phyloP scores from a whole-genome alignment of 2,329 filamentous ascomycete species.

The Ceratocystis diversiconidia region DNA sequence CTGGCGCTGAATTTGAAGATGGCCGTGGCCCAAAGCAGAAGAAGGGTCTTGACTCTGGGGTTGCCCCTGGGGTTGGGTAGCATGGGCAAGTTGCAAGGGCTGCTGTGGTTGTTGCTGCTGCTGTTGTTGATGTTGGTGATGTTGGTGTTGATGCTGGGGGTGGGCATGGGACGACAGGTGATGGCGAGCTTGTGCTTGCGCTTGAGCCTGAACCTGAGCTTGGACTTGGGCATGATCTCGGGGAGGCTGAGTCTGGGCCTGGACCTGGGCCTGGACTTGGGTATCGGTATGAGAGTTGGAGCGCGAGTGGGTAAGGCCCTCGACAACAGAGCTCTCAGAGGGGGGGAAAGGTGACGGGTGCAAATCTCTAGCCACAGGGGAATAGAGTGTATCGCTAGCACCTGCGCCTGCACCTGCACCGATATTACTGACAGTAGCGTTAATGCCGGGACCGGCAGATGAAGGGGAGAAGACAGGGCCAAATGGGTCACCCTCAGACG shows the following conservation, averaged over 20 bases:
- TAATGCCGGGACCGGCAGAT: slow-evolving; percentile 1
- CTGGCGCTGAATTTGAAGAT: slow-evolving; percentile 14
- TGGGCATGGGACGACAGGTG: slow-evolving; percentile 26
- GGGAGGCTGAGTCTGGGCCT: neutral
- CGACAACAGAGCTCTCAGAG: neutral
- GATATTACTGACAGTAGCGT: neutral
- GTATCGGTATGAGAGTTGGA: neutral
- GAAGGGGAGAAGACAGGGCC: neutral
- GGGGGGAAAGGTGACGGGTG: slow-evolving; percentile 1
- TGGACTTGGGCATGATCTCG: neutral
- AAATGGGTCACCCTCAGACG: neutral
- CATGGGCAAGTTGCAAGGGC: slow-evolving; percentile 11
- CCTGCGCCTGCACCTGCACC: neutral
- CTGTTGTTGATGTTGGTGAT: slow-evolving; percentile 25
- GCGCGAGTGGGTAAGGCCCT: neutral
- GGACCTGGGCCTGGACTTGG: neutral
- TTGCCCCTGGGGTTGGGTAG: neutral
- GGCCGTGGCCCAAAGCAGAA: neutral
- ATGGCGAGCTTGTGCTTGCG: neutral
- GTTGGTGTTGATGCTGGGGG: slow-evolving; percentile 25
- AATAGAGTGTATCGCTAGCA: slow-evolving; percentile 4
- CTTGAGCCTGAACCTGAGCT: neutral
- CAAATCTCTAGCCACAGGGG: slow-evolving; percentile 10
- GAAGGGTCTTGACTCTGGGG: neutral
- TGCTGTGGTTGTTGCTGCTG: slow-evolving; percentile 16